phyloP scores from a whole-genome alignment of 352 stramenopile genomes.

The Phytophthora cryptogea region DNA sequence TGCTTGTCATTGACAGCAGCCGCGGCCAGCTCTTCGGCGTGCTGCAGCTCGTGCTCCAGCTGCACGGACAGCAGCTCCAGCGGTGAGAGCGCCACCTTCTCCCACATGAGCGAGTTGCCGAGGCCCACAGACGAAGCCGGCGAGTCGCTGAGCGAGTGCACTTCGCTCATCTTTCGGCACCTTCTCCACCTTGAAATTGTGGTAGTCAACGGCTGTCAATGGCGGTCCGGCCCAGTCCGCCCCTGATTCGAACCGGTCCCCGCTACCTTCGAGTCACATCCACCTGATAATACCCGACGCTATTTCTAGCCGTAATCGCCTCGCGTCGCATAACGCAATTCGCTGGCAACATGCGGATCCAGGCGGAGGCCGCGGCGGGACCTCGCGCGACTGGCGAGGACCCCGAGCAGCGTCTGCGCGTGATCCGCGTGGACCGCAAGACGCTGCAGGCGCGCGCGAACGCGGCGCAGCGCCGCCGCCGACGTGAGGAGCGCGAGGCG shows the following conservation, averaged over 20 bases:
- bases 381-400: constrained; percentile 9
- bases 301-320: constrained; percentile 13
- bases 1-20: constrained; percentile 37
- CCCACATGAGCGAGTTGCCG: constrained; percentile 73
- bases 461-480: constrained; percentile 22
- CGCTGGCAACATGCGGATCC: constrained; percentile 24
- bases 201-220: too few species aligned
- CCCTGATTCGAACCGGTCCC: constrained; percentile 23
- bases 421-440: constrained; percentile 55
- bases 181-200: constrained; percentile 1
- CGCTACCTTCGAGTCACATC: constrained; percentile 11
- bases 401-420: constrained; percentile 24
- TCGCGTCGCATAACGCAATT: constrained; percentile 18
- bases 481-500: constrained; percentile 28
- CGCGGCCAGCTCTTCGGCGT: constrained; percentile 47
- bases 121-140: constrained; percentile 48
- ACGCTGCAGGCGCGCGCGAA: constrained; percentile 25
- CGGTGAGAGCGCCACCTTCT: constrained; percentile 77
- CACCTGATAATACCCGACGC: constrained; percentile 11
- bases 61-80: constrained; percentile 73
- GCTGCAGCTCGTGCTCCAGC: constrained; percentile 70
- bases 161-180: constrained; percentile 51
- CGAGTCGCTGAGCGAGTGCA: constrained; percentile 49
- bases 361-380: constrained; percentile 19
- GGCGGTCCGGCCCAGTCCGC: constrained; percentile 13